Conservation (phyloP, 331 rosid genomes). For the Rosa hybrid region DNA sequence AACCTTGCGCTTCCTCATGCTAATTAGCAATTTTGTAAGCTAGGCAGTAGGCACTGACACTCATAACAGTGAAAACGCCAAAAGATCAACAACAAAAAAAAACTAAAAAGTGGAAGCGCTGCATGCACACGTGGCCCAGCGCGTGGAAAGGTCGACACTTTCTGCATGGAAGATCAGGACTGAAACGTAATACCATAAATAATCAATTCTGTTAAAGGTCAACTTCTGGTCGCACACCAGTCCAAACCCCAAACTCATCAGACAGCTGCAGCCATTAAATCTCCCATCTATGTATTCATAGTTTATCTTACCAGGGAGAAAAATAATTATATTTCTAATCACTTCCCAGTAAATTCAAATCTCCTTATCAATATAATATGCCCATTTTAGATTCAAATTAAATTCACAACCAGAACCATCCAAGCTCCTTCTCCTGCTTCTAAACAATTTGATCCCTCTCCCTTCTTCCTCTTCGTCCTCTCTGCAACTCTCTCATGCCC, state of each 20-base stretch:
- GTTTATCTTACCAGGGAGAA: not conserved
- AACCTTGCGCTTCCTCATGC: not conserved
- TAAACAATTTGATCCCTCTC: conserved; percentile 13
- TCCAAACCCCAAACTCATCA: conserved; percentile 21
- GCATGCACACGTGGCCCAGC: conserved; percentile 49
- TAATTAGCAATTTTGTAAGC: not conserved
- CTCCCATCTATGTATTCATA: conserved; percentile 2
- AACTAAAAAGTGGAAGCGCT: not conserved
- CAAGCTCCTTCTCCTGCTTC: conserved; percentile 24
- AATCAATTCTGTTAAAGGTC: conserved; percentile 28
- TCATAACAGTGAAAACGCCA: not conserved
- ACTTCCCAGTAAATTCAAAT: conserved; percentile 28
- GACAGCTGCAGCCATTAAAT: conserved; percentile 19
- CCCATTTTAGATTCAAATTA: conserved; percentile 26
- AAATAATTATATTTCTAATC: conserved; percentile 9
- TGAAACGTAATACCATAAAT: not conserved
- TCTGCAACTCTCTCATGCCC: not conserved
- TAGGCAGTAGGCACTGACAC: not conserved
- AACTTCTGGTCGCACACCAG: conserved; percentile 49
- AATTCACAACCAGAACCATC: conserved; percentile 40
- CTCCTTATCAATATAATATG: conserved; percentile 10
- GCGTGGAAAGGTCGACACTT: conserved; percentile 32
- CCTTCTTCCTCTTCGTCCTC: not conserved
- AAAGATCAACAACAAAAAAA: not conserved
- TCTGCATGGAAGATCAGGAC: conserved; percentile 23